Evolutionary conservation across 805 yeast genomes (phyloP).

Genomic region (Candida wancherniae): DNA sequence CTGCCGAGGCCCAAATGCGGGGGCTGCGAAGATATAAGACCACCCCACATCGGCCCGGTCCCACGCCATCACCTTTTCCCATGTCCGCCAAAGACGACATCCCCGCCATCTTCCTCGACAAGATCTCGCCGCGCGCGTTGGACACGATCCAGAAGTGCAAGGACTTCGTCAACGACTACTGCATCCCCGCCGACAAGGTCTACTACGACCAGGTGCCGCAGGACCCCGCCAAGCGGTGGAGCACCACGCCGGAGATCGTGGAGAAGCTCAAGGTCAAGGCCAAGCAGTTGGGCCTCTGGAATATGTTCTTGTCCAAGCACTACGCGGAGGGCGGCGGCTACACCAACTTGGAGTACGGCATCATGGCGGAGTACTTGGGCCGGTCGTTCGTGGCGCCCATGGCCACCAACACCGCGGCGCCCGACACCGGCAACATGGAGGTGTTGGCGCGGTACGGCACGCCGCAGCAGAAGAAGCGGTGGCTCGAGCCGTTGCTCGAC

Average conservation of each 20-base stretch:
- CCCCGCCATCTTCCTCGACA: constrained; percentile 36
- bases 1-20: no score
- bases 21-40: no score
- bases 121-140: constrained; percentile 32
- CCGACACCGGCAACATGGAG: constrained; percentile 65
- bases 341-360: constrained; percentile 58
- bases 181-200: constrained; percentile 51
- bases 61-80: neutral
- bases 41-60: no score
- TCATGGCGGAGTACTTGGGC: constrained; percentile 62
- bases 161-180: constrained; percentile 51
- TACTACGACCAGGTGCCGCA: constrained; percentile 36
- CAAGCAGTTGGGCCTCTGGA: constrained; percentile 52
- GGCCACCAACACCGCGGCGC: constrained; percentile 56
- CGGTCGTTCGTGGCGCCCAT: constrained; percentile 51
- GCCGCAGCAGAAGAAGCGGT: constrained; percentile 35
- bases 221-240: constrained; percentile 45
- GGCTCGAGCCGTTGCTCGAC: constrained; percentile 49
- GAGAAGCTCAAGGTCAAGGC: constrained; percentile 53
- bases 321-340: constrained; percentile 52
- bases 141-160: constrained; percentile 38
- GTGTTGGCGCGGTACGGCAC: constrained; percentile 40
- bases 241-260: constrained; percentile 40
- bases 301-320: constrained; percentile 48
- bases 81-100: constrained; percentile 28